Evolutionary conservation across 2,329 filamentous ascomycete species (phyloP).

Genomic region (Verticillium isaacii): DNA sequence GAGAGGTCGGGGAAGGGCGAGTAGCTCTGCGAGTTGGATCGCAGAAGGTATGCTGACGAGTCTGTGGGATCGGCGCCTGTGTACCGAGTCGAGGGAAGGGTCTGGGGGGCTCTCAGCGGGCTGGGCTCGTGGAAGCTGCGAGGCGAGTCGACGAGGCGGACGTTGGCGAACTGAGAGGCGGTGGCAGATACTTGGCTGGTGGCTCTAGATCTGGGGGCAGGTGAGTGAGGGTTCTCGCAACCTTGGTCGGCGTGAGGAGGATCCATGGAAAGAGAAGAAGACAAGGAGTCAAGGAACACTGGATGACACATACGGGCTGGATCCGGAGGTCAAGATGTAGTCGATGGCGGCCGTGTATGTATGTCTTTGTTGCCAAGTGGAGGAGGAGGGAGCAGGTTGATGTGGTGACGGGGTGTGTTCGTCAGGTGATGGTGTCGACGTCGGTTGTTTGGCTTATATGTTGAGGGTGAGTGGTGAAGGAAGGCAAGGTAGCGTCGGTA

Average conservation of each 20-base stretch:
- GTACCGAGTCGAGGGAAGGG: conserved; percentile 20
- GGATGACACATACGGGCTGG: conserved; percentile 19
- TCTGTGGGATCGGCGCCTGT: conserved; percentile 18
- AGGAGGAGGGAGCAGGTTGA: background rate
- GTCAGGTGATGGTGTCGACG: conserved; percentile 6
- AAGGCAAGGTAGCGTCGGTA: background rate
- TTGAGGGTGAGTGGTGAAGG: background rate
- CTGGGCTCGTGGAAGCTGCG: conserved; percentile 14
- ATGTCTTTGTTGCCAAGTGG: background rate
- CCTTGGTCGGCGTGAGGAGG: conserved; percentile 18
- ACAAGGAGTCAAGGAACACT: conserved; percentile 17
- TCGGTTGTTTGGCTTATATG: conserved; percentile 5
- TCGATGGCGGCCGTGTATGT: conserved; percentile 4
- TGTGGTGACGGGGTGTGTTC: background rate
- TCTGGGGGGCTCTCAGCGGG: conserved; percentile 12
- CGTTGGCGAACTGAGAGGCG: conserved; percentile 18
- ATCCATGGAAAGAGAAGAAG: conserved; percentile 21
- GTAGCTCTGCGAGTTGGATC: conserved; percentile 16
- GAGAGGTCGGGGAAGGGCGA: conserved; percentile 22
- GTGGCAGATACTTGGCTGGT: conserved; percentile 21
- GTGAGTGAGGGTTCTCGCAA: conserved; percentile 28
- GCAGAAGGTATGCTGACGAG: conserved; percentile 17
- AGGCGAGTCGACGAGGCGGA: conserved; percentile 19
- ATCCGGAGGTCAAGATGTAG: conserved; percentile 2
- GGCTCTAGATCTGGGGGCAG: conserved; percentile 25